Percentiles rank a stretch among this genome's conserved stretches.
Conservation (phyloP, 805 yeast genomes). For the Metschnikowia henanensis region DNA sequence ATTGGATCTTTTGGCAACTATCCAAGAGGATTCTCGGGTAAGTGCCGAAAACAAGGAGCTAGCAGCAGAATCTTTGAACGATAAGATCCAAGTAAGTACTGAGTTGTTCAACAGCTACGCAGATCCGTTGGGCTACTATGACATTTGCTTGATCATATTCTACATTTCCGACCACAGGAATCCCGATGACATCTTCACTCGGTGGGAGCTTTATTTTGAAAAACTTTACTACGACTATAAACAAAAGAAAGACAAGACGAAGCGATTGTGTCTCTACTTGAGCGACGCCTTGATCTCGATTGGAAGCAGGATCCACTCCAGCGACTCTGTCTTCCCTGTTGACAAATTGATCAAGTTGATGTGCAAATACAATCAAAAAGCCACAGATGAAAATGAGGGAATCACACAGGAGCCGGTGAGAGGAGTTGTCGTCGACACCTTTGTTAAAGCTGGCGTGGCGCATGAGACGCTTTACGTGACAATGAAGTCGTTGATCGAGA, state of each 20-base stretch:
- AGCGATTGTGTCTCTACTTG: slow-evolving; percentile 39
- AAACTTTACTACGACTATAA: slow-evolving; percentile 40
- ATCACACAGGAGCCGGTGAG: slow-evolving; percentile 31
- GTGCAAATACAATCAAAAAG: slow-evolving; percentile 49
- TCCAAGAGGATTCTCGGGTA: slow-evolving; percentile 53
- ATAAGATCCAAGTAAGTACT: slow-evolving; percentile 65
- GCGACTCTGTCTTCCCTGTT: slow-evolving; percentile 81
- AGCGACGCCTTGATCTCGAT: slow-evolving; percentile 43
- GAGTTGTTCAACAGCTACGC: slow-evolving; percentile 85
- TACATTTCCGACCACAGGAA: slow-evolving; percentile 85
- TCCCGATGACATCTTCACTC: slow-evolving; percentile 73
- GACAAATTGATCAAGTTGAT: slow-evolving; percentile 67
- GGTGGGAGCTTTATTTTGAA: slow-evolving; percentile 76
- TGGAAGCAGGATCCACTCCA: slow-evolving; percentile 64
- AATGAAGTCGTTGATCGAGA: slow-evolving; percentile 61
- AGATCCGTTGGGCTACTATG: slow-evolving; percentile 85
- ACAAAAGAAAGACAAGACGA: slow-evolving; percentile 19
- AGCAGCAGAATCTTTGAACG: slow-evolving; percentile 56
- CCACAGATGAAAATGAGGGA: slow-evolving; percentile 34
- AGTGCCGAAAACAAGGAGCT: slow-evolving; percentile 48
- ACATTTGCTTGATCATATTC: slow-evolving; percentile 73
- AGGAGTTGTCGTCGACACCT: slow-evolving; percentile 63
- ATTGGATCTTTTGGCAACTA: slow-evolving; percentile 55
- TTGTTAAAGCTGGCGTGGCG: slow-evolving; percentile 61
- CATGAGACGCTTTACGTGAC: slow-evolving; percentile 66